These are phyloP conservation scores for Sporisorium exsertum DNA, from an alignment of 1,284 basidiomycete species.

Conservation along the genomic window DNA sequence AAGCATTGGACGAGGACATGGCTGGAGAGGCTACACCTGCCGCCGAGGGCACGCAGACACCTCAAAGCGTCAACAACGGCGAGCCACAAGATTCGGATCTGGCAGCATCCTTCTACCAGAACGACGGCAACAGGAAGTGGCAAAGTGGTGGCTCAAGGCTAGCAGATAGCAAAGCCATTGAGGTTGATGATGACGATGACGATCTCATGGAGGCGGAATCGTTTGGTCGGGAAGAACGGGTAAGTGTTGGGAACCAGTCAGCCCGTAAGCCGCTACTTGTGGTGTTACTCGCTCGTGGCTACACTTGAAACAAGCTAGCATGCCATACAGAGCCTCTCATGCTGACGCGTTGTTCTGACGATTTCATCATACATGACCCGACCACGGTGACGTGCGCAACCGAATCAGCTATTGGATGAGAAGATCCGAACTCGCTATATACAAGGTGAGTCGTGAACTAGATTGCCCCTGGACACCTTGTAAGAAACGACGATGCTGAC, in stretches of 20 bases:
- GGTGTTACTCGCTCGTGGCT: not conserved
- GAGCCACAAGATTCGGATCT: constrained; percentile 26
- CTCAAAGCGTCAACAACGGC: constrained; percentile 17
- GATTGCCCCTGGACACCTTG: not conserved
- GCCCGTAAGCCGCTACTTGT: not conserved
- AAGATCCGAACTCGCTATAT: constrained; percentile 56
- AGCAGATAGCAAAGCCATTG: not conserved
- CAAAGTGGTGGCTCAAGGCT: constrained; percentile 11
- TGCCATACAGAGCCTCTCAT: no score
- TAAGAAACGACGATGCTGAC: not conserved
- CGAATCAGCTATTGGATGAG: constrained; percentile 49
- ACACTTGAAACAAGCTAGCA: no score
- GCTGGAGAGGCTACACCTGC: constrained; percentile 14
- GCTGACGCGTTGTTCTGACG: not conserved
- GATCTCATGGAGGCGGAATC: constrained; percentile 29
- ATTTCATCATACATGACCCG: not conserved
- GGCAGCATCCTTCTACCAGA: constrained; percentile 31
- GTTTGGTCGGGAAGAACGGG: constrained; percentile 31
- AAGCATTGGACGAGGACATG: constrained; percentile 23
- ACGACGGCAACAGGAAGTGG: constrained; percentile 19
- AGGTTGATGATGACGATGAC: constrained; percentile 28
- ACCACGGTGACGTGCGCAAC: no score
- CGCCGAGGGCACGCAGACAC: constrained; percentile 20
- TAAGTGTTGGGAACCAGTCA: not conserved
- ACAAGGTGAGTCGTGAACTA: constrained; percentile 35